Evolutionary conservation across 2,329 filamentous ascomycete species (phyloP).

Genomic region (Penicillium rolfsii): DNA sequence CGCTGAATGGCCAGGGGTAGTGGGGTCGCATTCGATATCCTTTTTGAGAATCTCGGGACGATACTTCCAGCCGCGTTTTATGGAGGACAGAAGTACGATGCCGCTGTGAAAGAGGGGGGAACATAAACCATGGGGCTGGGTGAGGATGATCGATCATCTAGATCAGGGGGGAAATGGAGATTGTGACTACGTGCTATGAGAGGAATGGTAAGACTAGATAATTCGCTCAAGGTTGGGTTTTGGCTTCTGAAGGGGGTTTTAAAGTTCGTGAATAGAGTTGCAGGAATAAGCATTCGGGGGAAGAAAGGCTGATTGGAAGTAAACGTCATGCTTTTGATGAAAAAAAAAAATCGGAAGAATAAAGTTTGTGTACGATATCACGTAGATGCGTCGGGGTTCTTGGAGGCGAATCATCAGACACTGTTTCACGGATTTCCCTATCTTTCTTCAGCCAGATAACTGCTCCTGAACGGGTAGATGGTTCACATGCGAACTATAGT

Average conservation of each 20-base stretch:
- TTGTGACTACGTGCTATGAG: neutral
- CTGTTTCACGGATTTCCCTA: neutral
- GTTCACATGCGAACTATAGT: too few species aligned
- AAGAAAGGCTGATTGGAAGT: neutral
- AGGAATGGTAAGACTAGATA: neutral
- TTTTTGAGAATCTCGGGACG: slow-evolving; percentile 3
- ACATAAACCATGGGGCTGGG: neutral
- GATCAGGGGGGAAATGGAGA: neutral
- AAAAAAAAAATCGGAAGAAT: neutral
- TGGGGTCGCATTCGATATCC: slow-evolving; percentile 10
- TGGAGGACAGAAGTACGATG: slow-evolving; percentile 20
- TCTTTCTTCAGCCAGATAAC: neutral
- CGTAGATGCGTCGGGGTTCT: neutral
- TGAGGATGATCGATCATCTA: neutral
- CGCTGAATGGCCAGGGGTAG: slow-evolving; percentile 10
- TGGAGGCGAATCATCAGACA: neutral
- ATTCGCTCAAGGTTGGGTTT: neutral
- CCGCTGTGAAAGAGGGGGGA: slow-evolving; percentile 5
- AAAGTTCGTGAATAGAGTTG: neutral
- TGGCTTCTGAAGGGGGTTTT: neutral
- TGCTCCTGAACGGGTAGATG: neutral
- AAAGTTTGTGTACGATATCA: neutral
- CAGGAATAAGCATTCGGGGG: neutral
- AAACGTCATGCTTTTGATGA: neutral
- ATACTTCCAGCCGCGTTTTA: slow-evolving; percentile 10